These are phyloP conservation scores for Rhinocladiella mackenziei DNA, from an alignment of 2,329 filamentous ascomycete genomes.

Conservation along the genomic window DNA sequence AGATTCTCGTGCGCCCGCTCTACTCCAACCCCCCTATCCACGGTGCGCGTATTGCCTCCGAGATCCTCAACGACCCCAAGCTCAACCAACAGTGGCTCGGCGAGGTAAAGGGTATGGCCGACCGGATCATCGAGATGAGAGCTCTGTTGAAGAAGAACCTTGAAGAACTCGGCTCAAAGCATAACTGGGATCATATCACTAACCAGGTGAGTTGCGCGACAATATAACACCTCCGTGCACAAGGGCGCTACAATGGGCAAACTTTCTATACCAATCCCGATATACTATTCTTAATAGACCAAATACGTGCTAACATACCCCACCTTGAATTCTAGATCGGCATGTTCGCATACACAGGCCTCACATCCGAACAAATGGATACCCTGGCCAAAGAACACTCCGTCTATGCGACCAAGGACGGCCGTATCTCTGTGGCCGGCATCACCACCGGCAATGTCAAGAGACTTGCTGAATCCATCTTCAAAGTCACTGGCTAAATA, in stretches of 20 bases:
- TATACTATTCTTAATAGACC: too few species aligned
- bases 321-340: slow-evolving; percentile 63
- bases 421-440: slow-evolving; percentile 50
- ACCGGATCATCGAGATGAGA: slow-evolving; percentile 98
- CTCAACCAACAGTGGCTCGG: slow-evolving; percentile 92
- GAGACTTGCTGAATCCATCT: slow-evolving; percentile 49
- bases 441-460: slow-evolving; percentile 50
- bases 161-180: slow-evolving; percentile 88
- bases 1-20: slow-evolving; percentile 92
- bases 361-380: slow-evolving; percentile 89
- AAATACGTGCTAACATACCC: too few species aligned
- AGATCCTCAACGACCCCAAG: slow-evolving; percentile 80
- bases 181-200: slow-evolving; percentile 99
- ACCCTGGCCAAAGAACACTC: slow-evolving; percentile 89
- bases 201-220: slow-evolving; percentile 55
- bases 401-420: slow-evolving; percentile 87
- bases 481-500: slow-evolving; percentile 48
- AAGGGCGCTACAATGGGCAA: too few species aligned
- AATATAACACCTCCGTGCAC: too few species aligned
- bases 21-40: slow-evolving; percentile 99
- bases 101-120: slow-evolving; percentile 98
- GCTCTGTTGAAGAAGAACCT: slow-evolving; percentile 90
- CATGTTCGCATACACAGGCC: slow-evolving; percentile 98
- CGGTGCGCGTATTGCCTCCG: slow-evolving; percentile 86
- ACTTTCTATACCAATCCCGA: too few species aligned